These are phyloP conservation scores for Babesia ovis DNA, from an alignment of 169 alveolate genomes.

Conservation along the genomic window DNA sequence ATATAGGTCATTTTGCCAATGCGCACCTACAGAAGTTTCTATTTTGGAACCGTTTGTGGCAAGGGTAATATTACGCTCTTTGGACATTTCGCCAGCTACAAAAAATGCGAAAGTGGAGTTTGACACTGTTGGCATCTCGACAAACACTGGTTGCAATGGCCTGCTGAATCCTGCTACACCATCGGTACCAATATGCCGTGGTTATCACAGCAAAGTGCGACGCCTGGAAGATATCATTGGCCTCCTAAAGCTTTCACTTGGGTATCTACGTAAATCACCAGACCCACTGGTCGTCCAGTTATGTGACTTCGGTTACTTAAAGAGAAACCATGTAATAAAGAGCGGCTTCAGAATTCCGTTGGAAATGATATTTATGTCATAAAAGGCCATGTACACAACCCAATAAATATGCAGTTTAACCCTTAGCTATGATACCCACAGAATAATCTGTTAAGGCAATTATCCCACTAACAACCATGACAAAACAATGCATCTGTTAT, in stretches of 20 bases:
- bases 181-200: not conserved
- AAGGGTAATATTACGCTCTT: not conserved
- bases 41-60: not conserved
- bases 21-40: not conserved
- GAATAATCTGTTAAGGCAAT: too few species aligned
- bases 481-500: not conserved
- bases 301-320: slow-evolving; percentile 1
- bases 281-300: slow-evolving; percentile 3
- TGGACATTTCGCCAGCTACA: slow-evolving; percentile 7
- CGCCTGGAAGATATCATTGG: not conserved
- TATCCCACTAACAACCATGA: too few species aligned
- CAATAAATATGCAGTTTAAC: too few species aligned
- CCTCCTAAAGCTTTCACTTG: not conserved
- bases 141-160: not conserved
- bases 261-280: not conserved
- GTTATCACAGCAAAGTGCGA: slow-evolving; percentile 5
- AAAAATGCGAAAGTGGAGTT: not conserved
- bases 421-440: too few species aligned
- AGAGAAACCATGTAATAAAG: not conserved
- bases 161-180: not conserved
- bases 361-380: not conserved
- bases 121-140: too few species aligned
- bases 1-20: not conserved
- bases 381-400: too few species aligned
- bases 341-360: slow-evolving; percentile 7